Base-by-base conservation (phyloP, 805 yeast genomes). In the Groenewaldozyma tartarivorans region DNA sequence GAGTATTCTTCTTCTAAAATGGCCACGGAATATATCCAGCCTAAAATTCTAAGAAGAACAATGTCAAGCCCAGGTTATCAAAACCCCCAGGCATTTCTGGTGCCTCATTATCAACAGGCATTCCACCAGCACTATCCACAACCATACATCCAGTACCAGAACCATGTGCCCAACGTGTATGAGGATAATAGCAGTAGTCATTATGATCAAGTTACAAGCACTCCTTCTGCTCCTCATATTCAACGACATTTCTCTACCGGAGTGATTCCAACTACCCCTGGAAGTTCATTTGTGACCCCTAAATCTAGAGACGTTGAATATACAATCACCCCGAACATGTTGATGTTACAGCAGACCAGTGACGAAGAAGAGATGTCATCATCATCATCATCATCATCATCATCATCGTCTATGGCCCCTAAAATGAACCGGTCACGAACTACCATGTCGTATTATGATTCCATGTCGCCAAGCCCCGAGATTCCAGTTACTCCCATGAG, bases 31-130 rank as follows among this genome's bases (percentile, higher is more conserved):
- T 34, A n/a, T 21, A 5, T 34, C 26, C 39, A 38, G 11, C 38
- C 42, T 21, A 39, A 31, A n/a, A 36, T 44, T 33, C 42, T 46
- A 5, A 38, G 50, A 36, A 35, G 50, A 24, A 44, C 50, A 4
- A 31, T 46, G 44, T 46, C 50, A 17, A 41, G 48, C n/a, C 45
- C 45, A 24, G 41, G 38, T n/a, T 36, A 35, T 22, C 35, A 40
- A n/a, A n/a, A n/a, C 13, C 29, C 29, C 29, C 29, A 24, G 7
- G 29, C 29, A 24, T n/a, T n/a, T n/a, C n/a, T n/a, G n/a, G n/a
- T n/a, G n/a, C n/a, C n/a, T n/a, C n/a, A n/a, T n/a, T 24, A 9
- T 13, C 29, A 24, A 13, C 7, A 7, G 11, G 29, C 11, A 13
- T 24, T 24, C 29, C 7, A 13, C 29, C 29, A 24, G 29, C 29